These are phyloP conservation scores for Syzygium jambos DNA, from an alignment of 345 rosid genomes.

Conservation along the genomic window DNA sequence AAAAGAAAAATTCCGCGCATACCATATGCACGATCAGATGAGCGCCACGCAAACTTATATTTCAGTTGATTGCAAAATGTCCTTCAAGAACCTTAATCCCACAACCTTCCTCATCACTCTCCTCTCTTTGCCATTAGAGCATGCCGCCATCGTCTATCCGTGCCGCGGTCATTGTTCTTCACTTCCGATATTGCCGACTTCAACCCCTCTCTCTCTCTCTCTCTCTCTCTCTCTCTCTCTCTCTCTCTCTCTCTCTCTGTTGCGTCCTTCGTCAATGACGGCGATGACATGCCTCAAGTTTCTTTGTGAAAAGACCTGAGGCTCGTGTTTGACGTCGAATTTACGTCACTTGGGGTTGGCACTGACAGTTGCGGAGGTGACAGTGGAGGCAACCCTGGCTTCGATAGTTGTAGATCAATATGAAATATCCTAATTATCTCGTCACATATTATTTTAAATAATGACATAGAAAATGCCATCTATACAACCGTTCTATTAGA, in stretches of 20 bases:
- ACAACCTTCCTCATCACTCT: not conserved
- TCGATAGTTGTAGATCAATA: not conserved
- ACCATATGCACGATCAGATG: accelerated
- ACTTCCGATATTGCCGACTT: not conserved
- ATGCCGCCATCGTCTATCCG: not conserved
- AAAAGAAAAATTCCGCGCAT: not conserved
- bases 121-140: not conserved
- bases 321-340: not conserved
- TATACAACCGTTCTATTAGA: not conserved
- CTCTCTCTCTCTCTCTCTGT: not conserved
- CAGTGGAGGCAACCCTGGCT: not conserved
- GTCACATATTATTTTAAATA: not conserved
- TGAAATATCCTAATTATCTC: not conserved
- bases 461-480: not conserved
- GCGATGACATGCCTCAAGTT: not conserved
- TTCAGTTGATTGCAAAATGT: not conserved
- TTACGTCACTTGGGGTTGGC: not conserved
- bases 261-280: not conserved
- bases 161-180: not conserved
- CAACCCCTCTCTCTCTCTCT: not conserved
- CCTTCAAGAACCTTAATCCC: not conserved
- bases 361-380: not conserved
- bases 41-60: not conserved
- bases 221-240: not conserved
- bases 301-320: not conserved